Conservation (phyloP, 108 stramenopile genomes). For the Bacterosira constricta region DNA sequence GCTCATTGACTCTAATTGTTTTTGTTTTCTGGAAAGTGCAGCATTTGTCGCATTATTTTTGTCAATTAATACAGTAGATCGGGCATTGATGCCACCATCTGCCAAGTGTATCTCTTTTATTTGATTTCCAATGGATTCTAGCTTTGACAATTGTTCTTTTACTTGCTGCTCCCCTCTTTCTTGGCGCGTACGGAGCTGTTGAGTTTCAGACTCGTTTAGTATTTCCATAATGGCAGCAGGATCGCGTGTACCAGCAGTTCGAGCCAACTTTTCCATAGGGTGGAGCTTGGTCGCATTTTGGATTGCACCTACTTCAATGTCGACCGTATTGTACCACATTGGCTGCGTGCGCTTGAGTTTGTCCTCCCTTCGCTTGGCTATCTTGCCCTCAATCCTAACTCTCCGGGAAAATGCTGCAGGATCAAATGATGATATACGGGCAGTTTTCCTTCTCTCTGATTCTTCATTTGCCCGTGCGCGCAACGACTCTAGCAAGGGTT, state of each 20-base stretch:
- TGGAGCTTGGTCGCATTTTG: not conserved
- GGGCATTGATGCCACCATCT: not conserved
- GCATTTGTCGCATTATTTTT: not conserved
- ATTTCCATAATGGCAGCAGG: constrained; percentile 8
- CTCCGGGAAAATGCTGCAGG: constrained; percentile 7
- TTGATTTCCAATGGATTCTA: not conserved
- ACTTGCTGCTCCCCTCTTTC: constrained; percentile 12
- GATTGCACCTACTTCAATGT: not conserved
- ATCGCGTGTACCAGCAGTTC: constrained; percentile 8
- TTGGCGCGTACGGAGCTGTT: constrained; percentile 10
- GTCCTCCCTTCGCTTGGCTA: constrained; percentile 17
- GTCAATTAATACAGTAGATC: not conserved
- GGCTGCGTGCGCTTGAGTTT: too few relatives aligned
- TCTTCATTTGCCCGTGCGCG: constrained; percentile 4
- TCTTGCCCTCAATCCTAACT: constrained; percentile 2
- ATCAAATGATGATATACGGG: constrained; percentile 7
- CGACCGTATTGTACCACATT: not conserved
- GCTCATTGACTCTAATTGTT: not conserved
- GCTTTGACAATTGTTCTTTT: constrained; percentile 1
- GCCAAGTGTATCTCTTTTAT: not conserved
- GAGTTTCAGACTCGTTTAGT: constrained; percentile 9
- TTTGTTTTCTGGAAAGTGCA: not conserved
- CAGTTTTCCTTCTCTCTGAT: constrained; percentile 7
- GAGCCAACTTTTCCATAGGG: constrained; percentile 13
- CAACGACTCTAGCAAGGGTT: not conserved